phyloP scores from a whole-genome alignment of 495 filamentous ascomycete genomes.

The Annulohypoxylon maeteangense region DNA sequence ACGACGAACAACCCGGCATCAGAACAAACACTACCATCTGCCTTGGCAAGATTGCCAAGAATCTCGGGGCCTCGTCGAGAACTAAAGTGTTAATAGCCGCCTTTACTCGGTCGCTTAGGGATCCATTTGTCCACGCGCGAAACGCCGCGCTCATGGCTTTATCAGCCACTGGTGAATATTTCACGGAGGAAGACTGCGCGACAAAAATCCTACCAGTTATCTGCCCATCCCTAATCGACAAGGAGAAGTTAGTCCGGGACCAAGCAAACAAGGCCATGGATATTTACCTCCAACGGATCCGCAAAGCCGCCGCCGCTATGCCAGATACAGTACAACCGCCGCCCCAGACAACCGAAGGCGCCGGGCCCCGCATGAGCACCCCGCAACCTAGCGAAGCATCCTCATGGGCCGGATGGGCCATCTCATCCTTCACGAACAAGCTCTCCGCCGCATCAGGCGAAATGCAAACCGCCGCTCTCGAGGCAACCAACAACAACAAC shows the following conservation, averaged over 20 bases:
- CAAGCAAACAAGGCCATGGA: conserved; percentile 93
- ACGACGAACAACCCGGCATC: conserved; percentile 97
- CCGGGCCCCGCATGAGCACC: conserved; percentile 77
- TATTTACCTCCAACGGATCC: conserved; percentile 84
- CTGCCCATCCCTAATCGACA: conserved; percentile 81
- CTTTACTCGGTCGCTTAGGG: conserved; percentile 85
- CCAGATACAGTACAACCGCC: conserved; percentile 76
- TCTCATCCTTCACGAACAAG: conserved; percentile 98
- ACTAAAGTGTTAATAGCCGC: conserved; percentile 93
- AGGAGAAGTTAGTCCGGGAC: conserved; percentile 90
- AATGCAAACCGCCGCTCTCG: conserved; percentile 63
- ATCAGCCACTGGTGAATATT: conserved; percentile 83
- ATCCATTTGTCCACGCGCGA: conserved; percentile 93
- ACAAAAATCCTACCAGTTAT: conserved; percentile 81
- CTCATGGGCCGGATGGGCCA: conserved; percentile 94
- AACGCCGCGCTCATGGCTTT: conserved; percentile 89
- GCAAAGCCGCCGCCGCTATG: conserved; percentile 78
- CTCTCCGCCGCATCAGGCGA: conserved; percentile 83
- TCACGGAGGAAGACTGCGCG: conserved; percentile 92
- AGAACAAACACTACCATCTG: conserved; percentile 98
- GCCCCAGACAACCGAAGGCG: conserved; percentile 58
- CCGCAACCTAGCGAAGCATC: conserved; percentile 68
- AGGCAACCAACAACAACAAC: conserved; percentile 29
- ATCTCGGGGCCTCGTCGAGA: conserved; percentile 79
- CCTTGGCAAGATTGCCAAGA: conserved; percentile 91